Evolutionary conservation across 495 filamentous ascomycete species (phyloP).

Genomic region (Talaromyces ruber): DNA sequence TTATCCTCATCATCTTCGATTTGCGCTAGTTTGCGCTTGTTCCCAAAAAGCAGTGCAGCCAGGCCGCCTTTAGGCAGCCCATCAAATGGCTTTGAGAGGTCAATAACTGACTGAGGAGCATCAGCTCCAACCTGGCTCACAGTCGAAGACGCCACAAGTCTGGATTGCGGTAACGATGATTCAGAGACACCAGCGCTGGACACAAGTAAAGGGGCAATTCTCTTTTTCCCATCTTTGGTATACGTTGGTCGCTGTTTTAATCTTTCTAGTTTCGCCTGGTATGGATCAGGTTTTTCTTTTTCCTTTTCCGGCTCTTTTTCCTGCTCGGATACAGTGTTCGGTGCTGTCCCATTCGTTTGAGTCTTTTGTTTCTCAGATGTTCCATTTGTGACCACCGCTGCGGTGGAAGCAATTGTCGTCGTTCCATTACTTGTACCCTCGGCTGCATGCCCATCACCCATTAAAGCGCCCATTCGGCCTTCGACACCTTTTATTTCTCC

Average conservation of each 20-base stretch:
- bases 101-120: slow-evolving; percentile 74
- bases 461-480: slow-evolving; percentile 92
- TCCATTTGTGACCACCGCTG: background rate
- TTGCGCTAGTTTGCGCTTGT: slow-evolving; percentile 74
- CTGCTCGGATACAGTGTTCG: slow-evolving; percentile 31
- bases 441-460: slow-evolving; percentile 62
- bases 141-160: slow-evolving; percentile 63
- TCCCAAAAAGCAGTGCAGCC: slow-evolving; percentile 75
- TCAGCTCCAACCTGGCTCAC: slow-evolving; percentile 51
- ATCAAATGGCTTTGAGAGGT: slow-evolving; percentile 90
- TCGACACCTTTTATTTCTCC: slow-evolving; percentile 83
- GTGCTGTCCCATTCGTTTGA: slow-evolving; percentile 30
- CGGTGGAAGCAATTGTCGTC: background rate
- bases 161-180: slow-evolving; percentile 78
- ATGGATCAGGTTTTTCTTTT: slow-evolving; percentile 44
- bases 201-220: slow-evolving; percentile 84
- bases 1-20: slow-evolving; percentile 62
- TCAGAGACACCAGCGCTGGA: slow-evolving; percentile 75
- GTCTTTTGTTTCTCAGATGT: slow-evolving; percentile 25
- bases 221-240: slow-evolving; percentile 95
- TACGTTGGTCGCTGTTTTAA: slow-evolving; percentile 87
- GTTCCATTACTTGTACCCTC: slow-evolving; percentile 30
- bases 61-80: slow-evolving; percentile 87
- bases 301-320: slow-evolving; percentile 13
- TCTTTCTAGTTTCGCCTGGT: slow-evolving; percentile 61